phyloP scores from a whole-genome alignment of 129 eudicot genomes.

The Flaveria bidentis region DNA sequence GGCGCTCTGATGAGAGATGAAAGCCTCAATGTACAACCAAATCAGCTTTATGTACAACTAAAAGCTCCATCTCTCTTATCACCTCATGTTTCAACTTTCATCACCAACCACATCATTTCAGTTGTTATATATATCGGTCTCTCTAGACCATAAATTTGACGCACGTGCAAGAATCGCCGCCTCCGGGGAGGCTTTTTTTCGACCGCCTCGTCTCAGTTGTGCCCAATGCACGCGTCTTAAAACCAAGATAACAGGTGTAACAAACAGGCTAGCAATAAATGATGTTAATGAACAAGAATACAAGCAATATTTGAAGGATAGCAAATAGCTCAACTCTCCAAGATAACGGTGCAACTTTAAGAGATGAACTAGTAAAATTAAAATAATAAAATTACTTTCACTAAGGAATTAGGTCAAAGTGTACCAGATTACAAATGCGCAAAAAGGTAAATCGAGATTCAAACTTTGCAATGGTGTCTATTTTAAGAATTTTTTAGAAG shows the following conservation, averaged over 20 bases:
- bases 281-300: background rate
- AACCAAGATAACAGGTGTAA: background rate
- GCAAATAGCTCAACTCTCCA: background rate
- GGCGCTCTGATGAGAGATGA: background rate
- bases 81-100: background rate
- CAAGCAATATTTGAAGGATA: background rate
- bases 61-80: background rate
- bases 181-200: background rate
- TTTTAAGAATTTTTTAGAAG: background rate
- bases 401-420: background rate
- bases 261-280: slow-evolving; percentile 1
- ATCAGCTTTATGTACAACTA: background rate
- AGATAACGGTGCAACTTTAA: background rate
- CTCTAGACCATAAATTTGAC: background rate
- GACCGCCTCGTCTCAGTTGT: background rate
- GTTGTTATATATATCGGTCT: background rate
- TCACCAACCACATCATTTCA: background rate
- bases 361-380: background rate
- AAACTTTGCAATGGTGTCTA: background rate
- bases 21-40: background rate
- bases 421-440: background rate
- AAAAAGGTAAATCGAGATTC: background rate
- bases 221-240: background rate
- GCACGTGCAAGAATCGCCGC: background rate
- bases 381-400: background rate